Base-by-base conservation (phyloP, 352 stramenopile genomes). In the Phytophthora nicotianae region DNA sequence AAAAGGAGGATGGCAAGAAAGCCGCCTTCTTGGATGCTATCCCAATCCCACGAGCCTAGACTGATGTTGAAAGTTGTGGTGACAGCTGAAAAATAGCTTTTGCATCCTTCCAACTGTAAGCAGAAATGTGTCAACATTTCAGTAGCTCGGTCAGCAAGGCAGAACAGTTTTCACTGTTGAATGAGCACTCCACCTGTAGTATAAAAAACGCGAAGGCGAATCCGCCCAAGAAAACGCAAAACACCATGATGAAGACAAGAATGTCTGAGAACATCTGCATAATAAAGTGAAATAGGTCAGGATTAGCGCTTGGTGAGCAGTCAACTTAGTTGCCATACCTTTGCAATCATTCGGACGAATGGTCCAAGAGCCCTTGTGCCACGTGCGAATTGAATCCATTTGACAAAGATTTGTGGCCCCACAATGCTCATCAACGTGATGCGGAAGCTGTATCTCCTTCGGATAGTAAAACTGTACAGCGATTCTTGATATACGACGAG, bases 261-360 rank as follows among this genome's bases (percentile, higher is more conserved):
- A 94, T 91, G 41, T 92, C 85, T 29, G 76, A 80, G 49, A 94
- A 90, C 85, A 94, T 94, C 85, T 93, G 35, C 35, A 64, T 21
- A 47, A 27, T 19, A 19, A 27, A 4, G 40, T 45, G 21, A 19
- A 35, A 54, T 1, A 54, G 17, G 24, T 37, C 7, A 50, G 43
- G 4, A 37, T 50, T 1, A 23, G 11, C 27, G 5, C 14, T 32
- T 37, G 11, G 37, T 8, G 14, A 3, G 32, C 7, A 32, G 17
- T 6, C 14, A 24, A 50, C 11, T 41, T 10, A 35, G 16, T 33
- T 37, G 17, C 0, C 38, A 16, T 42, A 91, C 85, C 75, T 92
- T 91, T 56, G 86, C 89, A 49, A 94, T 91, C 85, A 94, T 94
- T 11, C 83, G 85, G 48, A 92, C 85, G 62, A 94, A 94, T 4